Evolutionary conservation across 805 yeast species (phyloP), one percentile per base, ranked within the genome.

Genomic region (Metschnikowia chrysomelidarum): DNA sequence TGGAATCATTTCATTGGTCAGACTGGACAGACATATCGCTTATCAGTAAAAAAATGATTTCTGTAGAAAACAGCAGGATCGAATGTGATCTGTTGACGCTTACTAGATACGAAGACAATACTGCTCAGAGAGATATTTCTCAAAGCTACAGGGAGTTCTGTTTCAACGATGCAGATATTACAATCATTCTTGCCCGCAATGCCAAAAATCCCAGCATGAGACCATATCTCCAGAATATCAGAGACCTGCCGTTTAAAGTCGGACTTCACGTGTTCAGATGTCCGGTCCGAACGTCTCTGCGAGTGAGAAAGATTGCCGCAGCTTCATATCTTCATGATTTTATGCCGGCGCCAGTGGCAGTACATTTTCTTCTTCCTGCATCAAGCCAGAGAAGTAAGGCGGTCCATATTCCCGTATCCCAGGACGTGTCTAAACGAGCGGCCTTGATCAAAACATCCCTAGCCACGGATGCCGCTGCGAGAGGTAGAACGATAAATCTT

Each of bases 251-350:
- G 5, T 20, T 20, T 21, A 37, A 41, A n/a, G 29, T 69, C 1
- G 71, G 73, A 0, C 67, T 67, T 42, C 74, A 69, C 43, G 54
- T 71, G 2, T 59, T 51, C 33, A 31, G 33, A n/a, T 50, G 59
- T 39, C 47, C 66, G 1, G 64, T 62, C 16, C 55, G 69, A 24
- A 50, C 67, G 0, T 45, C 54, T 1, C 53, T 44, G 28, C 46
- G 47, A 4, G 26, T 50, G 15, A 60, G 65, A 29, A 44, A 53
- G 2, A 23, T 67, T 4, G 63, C 64, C n/a, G 53, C 64, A 4
- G 60, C 55, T 36, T 63, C 73, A 9, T 71, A 58, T 35, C 47
- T 73, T 4, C 47, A 65, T 32, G 69, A 67, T 25, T 66, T 70
- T 33, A 66, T 66, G 65, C 62, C 64, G 1, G 47, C 57, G 11